Conservation (phyloP, 1,284 basidiomycete species). For the Puccinia hordei region DNA sequence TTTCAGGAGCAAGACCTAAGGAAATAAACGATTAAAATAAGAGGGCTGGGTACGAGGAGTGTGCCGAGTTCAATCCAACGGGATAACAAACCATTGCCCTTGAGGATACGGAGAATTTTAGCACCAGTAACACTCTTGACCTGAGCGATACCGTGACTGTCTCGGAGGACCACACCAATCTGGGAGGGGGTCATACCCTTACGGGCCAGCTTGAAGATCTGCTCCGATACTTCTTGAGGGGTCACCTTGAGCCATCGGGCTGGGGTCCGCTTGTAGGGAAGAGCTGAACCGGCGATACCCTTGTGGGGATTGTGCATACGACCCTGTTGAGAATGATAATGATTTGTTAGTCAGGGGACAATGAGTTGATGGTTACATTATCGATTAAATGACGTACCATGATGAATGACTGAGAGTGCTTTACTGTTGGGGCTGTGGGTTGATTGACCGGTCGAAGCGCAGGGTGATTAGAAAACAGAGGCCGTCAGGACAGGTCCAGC, state of each 20-base stretch:
- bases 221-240: constrained; percentile 90
- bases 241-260: constrained; percentile 97
- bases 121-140: constrained; percentile 98
- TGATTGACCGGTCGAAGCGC: not conserved
- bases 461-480: constrained; percentile 8
- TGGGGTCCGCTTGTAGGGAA: constrained; percentile 92
- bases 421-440: not conserved
- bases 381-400: constrained; percentile 5
- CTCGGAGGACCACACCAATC: constrained; percentile 96
- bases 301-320: constrained; percentile 98
- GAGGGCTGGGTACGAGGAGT: not conserved
- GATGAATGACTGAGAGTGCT: not conserved
- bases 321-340: constrained; percentile 61
- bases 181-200: constrained; percentile 97
- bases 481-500: constrained; percentile 51
- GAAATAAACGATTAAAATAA: not conserved
- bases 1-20: constrained; percentile 87
- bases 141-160: constrained; percentile 92
- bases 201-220: constrained; percentile 95
- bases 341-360: not conserved
- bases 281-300: constrained; percentile 96
- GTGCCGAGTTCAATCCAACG: constrained; percentile 26
- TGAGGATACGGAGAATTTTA: constrained; percentile 98
- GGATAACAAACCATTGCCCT: constrained; percentile 75
- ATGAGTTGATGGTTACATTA: too few relatives aligned